Evolutionary conservation across 2,329 filamentous ascomycete species (phyloP).

Genomic region (Mycosphaerella sp.): DNA sequence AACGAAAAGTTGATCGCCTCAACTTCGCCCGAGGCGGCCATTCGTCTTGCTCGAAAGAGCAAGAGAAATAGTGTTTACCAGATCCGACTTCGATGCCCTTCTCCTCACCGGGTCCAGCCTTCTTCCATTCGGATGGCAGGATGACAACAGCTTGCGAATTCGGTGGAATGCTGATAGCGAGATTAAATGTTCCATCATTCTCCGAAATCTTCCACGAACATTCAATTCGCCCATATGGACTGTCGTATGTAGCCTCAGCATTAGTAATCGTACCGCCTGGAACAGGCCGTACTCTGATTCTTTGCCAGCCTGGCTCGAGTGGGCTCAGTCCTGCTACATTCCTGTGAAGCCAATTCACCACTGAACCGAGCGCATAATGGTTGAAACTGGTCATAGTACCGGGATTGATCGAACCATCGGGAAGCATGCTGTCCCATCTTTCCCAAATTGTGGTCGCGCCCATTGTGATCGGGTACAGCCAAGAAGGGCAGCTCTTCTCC

Average conservation of each 20-base stretch:
- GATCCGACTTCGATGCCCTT: not conserved
- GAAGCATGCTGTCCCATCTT: constrained; percentile 46
- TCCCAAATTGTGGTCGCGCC: constrained; percentile 48
- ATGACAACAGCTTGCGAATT: not conserved
- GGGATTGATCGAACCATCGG: constrained; percentile 42
- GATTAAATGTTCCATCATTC: not conserved
- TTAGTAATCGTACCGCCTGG: not conserved
- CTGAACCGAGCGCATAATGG: constrained; percentile 47
- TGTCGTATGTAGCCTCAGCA: not conserved
- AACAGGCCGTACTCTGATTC: not conserved
- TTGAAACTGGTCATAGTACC: constrained; percentile 45
- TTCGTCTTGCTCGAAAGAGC: not conserved
- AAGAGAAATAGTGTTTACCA: not conserved
- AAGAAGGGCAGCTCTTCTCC: constrained; percentile 42
- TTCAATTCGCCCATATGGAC: not conserved
- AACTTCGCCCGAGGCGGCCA: not conserved
- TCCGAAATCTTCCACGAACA: not conserved
- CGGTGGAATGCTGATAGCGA: not conserved
- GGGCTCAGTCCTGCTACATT: constrained; percentile 1
- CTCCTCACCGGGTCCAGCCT: not conserved
- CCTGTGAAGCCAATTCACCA: constrained; percentile 44
- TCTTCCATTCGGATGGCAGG: not conserved
- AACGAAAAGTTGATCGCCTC: not conserved
- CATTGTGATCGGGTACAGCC: constrained; percentile 47
- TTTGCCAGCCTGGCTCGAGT: constrained; percentile 3